Evolutionary conservation across 73 alveolate species (phyloP).

Genomic region (Paramecium primaurelia): DNA sequence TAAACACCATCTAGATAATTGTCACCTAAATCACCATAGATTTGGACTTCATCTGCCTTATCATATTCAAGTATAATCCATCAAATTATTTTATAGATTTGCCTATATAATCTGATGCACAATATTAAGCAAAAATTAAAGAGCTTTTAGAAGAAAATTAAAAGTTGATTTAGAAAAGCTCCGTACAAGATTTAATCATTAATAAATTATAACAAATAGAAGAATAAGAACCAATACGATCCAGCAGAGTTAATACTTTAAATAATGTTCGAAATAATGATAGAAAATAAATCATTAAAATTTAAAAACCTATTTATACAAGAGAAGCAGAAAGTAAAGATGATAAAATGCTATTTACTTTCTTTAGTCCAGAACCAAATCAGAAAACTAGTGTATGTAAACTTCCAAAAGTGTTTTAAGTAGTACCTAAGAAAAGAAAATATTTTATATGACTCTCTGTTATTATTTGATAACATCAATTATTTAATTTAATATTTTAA

Average conservation of each 20-base stretch:
- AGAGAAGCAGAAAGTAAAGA: background rate
- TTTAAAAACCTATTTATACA: background rate
- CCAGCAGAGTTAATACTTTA: background rate
- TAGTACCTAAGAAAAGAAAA: background rate
- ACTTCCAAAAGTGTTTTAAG: background rate
- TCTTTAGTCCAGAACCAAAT: background rate
- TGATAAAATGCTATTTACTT: background rate
- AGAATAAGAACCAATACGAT: background rate
- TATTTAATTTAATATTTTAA: background rate
- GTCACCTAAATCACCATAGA: background rate
- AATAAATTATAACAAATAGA: background rate
- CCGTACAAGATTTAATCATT: background rate
- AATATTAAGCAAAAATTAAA: background rate
- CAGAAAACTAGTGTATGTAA: background rate
- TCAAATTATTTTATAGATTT: background rate
- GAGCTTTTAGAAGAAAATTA: background rate
- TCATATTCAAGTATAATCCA: background rate
- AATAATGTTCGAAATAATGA: background rate
- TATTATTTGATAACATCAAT: background rate
- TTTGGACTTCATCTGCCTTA: background rate
- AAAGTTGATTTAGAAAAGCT: background rate
- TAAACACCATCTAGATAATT: background rate
- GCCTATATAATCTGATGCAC: background rate
- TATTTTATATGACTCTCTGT: background rate
- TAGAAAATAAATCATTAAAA: background rate